Evolutionary conservation across 192 early-diverging fungal genomes (phyloP).

Genomic region (Coemansia sp.): DNA sequence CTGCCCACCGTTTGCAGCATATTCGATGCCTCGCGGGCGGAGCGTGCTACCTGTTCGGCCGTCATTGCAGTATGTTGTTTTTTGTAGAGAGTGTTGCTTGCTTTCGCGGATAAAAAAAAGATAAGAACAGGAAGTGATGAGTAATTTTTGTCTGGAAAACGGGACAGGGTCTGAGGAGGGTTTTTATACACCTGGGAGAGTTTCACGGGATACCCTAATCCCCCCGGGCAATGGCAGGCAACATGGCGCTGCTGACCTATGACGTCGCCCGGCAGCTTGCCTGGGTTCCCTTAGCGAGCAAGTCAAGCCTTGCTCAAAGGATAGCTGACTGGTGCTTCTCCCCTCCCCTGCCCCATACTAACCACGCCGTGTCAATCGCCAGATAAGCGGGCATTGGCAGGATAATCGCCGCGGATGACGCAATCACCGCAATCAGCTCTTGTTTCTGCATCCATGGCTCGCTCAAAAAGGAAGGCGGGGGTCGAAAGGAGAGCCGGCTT

Average conservation of each 20-base stretch:
- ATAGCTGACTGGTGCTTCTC: not conserved
- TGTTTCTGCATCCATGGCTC: not conserved
- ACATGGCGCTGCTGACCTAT: not conserved
- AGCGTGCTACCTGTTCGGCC: conserved; percentile 40
- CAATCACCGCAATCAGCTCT: too few relatives aligned
- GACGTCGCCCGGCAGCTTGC: not conserved
- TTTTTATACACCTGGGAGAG: not conserved
- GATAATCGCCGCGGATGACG: not conserved
- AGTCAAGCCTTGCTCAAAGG: not conserved
- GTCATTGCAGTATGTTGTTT: conserved; percentile 4
- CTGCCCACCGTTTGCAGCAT: conserved; percentile 66
- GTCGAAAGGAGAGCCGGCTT: too few relatives aligned
- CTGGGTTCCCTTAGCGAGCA: too few relatives aligned
- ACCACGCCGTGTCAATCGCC: not conserved
- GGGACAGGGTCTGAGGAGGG: too few relatives aligned
- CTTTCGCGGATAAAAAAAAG: too few relatives aligned
- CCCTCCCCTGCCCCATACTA: not conserved
- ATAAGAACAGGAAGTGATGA: not conserved
- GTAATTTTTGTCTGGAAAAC: not conserved
- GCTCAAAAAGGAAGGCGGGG: not conserved
- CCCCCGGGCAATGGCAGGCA: not conserved
- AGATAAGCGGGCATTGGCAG: not conserved
- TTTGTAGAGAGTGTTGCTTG: not conserved
- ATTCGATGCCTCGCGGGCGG: conserved; percentile 72
- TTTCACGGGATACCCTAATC: not conserved